phyloP scores from a whole-genome alignment of 306 rosid species.

The Dryas octopetala region DNA sequence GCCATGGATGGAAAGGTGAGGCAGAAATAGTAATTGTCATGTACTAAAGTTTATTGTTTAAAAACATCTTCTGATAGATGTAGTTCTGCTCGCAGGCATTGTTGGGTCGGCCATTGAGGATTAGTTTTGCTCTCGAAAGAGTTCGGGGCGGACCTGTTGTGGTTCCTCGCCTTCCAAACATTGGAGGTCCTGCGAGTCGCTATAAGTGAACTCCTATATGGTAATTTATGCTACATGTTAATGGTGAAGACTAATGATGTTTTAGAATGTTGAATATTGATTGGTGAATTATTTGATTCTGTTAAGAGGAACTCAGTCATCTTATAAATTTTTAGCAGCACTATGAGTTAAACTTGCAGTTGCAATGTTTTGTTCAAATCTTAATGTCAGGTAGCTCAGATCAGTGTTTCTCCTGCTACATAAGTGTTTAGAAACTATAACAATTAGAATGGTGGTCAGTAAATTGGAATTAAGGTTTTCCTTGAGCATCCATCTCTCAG shows the following conservation, averaged over 20 bases:
- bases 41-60: background rate
- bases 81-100: conserved; percentile 59
- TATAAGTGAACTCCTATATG: conserved; percentile 14
- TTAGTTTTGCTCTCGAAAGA: conserved; percentile 71
- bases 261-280: background rate
- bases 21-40: background rate
- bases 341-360: background rate
- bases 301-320: background rate
- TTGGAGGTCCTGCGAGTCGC: conserved; percentile 21
- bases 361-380: background rate
- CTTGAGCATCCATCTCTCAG: background rate
- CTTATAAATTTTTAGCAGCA: background rate
- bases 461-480: background rate
- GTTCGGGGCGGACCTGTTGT: conserved; percentile 76
- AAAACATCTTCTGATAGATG: conserved; percentile 16
- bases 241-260: background rate
- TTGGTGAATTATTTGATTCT: background rate
- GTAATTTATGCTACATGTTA: background rate
- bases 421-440: background rate
- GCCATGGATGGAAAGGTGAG: conserved; percentile 94
- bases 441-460: background rate
- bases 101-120: conserved; percentile 77
- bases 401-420: background rate
- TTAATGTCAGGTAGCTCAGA: background rate
- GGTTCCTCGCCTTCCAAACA: conserved; percentile 63